These are phyloP conservation scores for Globisporangium cederbergense DNA, from an alignment of 352 stramenopile species.

Conservation along the genomic window DNA sequence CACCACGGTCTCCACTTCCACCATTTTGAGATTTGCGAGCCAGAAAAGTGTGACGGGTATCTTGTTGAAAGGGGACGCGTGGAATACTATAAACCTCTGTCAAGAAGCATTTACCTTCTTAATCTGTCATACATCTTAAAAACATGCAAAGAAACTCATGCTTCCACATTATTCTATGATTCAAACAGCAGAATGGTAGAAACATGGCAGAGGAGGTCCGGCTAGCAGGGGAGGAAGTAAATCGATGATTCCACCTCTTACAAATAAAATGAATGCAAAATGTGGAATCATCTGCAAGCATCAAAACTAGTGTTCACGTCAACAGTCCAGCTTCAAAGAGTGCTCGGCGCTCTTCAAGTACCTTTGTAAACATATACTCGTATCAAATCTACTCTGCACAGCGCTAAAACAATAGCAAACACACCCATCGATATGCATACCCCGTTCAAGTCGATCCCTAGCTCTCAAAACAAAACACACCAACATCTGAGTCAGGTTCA, in stretches of 20 bases:
- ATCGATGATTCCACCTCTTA: not conserved
- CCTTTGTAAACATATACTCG: not conserved
- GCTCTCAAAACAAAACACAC: not conserved
- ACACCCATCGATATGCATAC: not conserved
- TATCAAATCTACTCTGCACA: not conserved
- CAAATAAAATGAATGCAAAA: no score
- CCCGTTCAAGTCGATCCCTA: not conserved
- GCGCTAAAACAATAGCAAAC: not conserved
- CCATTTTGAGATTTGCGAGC: conserved; percentile 7
- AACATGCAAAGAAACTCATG: not conserved
- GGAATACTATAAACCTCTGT: not conserved
- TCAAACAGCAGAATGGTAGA: no score
- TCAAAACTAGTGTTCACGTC: conserved; percentile 7
- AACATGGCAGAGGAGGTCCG: no score
- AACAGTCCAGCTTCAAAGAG: conserved; percentile 3
- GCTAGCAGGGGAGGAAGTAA: not conserved
- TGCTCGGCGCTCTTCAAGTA: conserved; percentile 8
- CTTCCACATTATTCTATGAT: not conserved
- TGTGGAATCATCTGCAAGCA: not conserved
- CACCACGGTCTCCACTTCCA: conserved; percentile 34
- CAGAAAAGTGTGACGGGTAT: not conserved
- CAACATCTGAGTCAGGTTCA: not conserved
- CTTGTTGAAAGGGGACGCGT: not conserved
- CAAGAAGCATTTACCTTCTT: not conserved
- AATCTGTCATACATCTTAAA: not conserved